phyloP scores from a whole-genome alignment of 2,329 filamentous ascomycete genomes.

The Cordyceps cateniannulata region DNA sequence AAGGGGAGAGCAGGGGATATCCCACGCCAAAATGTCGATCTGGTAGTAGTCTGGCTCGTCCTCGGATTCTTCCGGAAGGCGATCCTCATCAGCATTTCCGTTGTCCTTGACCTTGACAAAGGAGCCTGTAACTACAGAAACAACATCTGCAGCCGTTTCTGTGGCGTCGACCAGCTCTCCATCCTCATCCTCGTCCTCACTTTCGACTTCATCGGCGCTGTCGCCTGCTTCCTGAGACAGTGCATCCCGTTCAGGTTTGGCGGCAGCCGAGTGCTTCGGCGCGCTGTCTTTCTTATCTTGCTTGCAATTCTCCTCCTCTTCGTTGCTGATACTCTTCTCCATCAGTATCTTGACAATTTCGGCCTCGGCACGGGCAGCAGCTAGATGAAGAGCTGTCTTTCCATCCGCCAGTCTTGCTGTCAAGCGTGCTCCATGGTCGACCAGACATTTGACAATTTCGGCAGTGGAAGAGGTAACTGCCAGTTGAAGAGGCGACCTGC shows the following conservation, averaged over 20 bases:
- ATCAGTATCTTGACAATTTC: slow-evolving; percentile 69
- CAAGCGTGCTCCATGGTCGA: slow-evolving; percentile 66
- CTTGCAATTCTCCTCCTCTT: slow-evolving; percentile 58
- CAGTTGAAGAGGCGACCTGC: slow-evolving; percentile 71
- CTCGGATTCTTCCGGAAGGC: slow-evolving; percentile 46
- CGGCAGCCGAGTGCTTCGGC: slow-evolving; percentile 18
- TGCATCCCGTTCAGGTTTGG: slow-evolving; percentile 13
- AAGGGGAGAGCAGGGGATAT: slow-evolving; percentile 64
- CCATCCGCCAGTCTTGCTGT: slow-evolving; percentile 73
- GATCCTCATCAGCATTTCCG: slow-evolving; percentile 30
- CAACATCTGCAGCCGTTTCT: slow-evolving; percentile 44
- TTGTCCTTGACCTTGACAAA: slow-evolving; percentile 60
- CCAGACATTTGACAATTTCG: slow-evolving; percentile 63
- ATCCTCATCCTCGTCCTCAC: slow-evolving; percentile 22
- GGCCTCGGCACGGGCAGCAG: slow-evolving; percentile 60
- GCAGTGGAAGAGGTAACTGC: slow-evolving; percentile 63
- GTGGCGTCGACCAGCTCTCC: slow-evolving; percentile 39
- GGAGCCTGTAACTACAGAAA: slow-evolving; percentile 59
- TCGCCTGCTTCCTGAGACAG: slow-evolving; percentile 14
- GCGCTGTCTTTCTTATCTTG: slow-evolving; percentile 41
- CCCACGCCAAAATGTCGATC: slow-evolving; percentile 74
- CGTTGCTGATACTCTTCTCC: slow-evolving; percentile 66
- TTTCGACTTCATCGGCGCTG: slow-evolving; percentile 27
- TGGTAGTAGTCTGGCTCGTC: slow-evolving; percentile 75
- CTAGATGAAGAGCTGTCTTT: slow-evolving; percentile 74